Conservation (phyloP, 75 land plant genomes). For the Selaginella tamariscina region DNA sequence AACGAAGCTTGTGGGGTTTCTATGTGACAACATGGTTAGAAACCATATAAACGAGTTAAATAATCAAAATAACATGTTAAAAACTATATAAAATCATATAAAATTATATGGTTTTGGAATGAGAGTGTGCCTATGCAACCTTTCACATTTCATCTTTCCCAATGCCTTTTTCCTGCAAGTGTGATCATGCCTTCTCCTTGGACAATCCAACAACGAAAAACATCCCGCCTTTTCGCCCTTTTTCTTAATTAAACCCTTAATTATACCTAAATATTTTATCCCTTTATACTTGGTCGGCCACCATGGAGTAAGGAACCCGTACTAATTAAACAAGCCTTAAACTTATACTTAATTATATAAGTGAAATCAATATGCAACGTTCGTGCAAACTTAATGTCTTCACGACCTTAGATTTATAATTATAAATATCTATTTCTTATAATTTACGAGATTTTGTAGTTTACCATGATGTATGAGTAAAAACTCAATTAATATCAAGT, state of each 20-base stretch:
- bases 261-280: too few relatives aligned
- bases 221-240: neutral
- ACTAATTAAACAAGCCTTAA: neutral
- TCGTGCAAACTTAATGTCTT: too few relatives aligned
- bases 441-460: neutral
- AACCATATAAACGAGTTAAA: neutral
- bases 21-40: too few relatives aligned
- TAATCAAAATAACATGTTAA: neutral
- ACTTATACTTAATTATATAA: neutral
- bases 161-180: too few relatives aligned
- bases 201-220: neutral
- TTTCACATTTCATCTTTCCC: too few relatives aligned
- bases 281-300: too few relatives aligned
- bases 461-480: neutral
- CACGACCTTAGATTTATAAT: too few relatives aligned
- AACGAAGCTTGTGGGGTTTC: too few relatives aligned
- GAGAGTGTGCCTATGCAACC: too few relatives aligned
- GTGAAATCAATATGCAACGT: too few relatives aligned
- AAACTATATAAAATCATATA: neutral
- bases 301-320: neutral
- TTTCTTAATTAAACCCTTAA: too few relatives aligned
- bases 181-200: too few relatives aligned
- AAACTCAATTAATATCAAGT: neutral
- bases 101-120: neutral
- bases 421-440: neutral